Evolutionary conservation across 2,329 filamentous ascomycete species (phyloP), one percentile per base, ranked within the genome.

Genomic region (Pestalotiopsis fici): DNA sequence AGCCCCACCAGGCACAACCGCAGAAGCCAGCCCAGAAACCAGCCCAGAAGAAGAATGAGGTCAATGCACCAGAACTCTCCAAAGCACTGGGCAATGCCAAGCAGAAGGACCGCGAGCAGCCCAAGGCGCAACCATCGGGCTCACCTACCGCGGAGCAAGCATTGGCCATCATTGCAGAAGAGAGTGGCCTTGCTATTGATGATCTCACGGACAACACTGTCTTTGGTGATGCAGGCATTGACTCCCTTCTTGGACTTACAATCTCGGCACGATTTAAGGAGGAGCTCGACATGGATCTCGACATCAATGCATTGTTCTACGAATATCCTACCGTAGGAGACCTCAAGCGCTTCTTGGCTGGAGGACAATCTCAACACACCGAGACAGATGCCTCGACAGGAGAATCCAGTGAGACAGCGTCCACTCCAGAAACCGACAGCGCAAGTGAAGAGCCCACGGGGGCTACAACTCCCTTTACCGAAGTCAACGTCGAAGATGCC

Each of bases 181-280:
- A 79, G 64, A 73, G 71, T 25, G 76, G 72, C 11, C 23, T 78
- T 18, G 59, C 68, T 4, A 21, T 68, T 12, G 23, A 59, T 3
- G 70, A 71, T 27, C 54, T 73, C 7, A 69, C 67, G 11, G 74
- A 79, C 31, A 70, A 70, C 13, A 73, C 69, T 4, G 56, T 60
- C 13, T 79, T 81, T 59, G 71, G 66, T 1, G 76, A 78, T 47
- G 57, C 78, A 4, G 79, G 79, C 4, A 68, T 81, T 23, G 79
- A 81, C 66, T 78, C 76, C 7, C 73, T 81, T 5, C 69, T 81
- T 23, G 69, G 70, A 1, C 68, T 81, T 31, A 75, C 74, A 2
- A 77, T 80, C 43, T 69, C 73, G 0, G 74, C 71, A 12, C 72
- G 77, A 5, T 75, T 80, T 67, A 71, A 71, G 15, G 76, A 79